Conservation (phyloP, 768 basidiomycete species). For the Chlorophyllum brunneum region DNA sequence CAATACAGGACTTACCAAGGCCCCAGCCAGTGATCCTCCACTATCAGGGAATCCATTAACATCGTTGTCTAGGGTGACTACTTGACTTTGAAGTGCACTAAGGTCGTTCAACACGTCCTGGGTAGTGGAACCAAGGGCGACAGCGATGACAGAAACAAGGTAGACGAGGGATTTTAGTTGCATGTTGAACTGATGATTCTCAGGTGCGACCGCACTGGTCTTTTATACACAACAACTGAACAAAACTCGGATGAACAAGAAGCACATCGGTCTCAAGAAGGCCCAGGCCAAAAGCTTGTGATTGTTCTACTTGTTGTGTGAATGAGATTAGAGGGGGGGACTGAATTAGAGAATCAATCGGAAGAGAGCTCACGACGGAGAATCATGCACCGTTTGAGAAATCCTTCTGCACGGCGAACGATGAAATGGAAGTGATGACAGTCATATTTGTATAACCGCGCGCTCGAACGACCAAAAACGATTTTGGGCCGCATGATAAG, state of each 20-base stretch:
- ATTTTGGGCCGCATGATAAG: constrained; percentile 1
- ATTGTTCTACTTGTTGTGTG: background rate
- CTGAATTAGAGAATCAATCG: background rate
- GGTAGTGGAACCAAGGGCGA: constrained; percentile 22
- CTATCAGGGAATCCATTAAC: constrained; percentile 27
- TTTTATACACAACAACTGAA: no score
- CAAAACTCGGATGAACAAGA: no score
- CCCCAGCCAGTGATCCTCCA: constrained; percentile 20
- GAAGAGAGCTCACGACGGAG: background rate
- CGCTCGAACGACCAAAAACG: background rate
- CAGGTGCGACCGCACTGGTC: no score
- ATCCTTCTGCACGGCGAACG: no score
- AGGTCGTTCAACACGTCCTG: constrained; percentile 28
- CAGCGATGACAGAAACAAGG: constrained; percentile 22
- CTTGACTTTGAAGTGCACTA: constrained; percentile 20
- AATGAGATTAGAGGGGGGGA: background rate
- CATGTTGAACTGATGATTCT: constrained; percentile 16
- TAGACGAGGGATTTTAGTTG: constrained; percentile 25
- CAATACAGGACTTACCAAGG: constrained; percentile 20
- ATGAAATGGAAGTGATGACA: no score
- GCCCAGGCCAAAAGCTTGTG: background rate
- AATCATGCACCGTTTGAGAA: background rate
- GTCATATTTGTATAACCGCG: no score
- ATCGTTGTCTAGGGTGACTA: constrained; percentile 24
- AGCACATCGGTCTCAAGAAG: background rate